Base-by-base conservation (phyloP, 2,329 filamentous ascomycete species). In the Calycina marina region DNA sequence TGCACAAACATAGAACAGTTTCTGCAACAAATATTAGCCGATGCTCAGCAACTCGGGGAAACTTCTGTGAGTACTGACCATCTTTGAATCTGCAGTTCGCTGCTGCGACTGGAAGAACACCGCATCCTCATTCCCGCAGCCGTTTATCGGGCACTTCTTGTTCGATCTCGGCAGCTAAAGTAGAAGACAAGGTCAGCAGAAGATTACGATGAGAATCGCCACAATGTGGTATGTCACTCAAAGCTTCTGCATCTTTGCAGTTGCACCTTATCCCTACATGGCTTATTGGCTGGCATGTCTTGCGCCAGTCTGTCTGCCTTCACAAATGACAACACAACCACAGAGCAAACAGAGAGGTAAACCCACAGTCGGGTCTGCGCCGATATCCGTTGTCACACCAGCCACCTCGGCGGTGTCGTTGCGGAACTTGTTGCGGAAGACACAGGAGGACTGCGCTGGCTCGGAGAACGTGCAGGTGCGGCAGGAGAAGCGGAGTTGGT, bases 101-200 rank as follows among this genome's bases (percentile, higher is more conserved):
- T 96, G 86, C 56, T 98, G 90, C 40, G 86, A 94, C 63, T 98
- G 90, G 65, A 98, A 98, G 63, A 93, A 98, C 38, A 98, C 92
- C 28, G 86, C 85, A 60, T 96, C 86, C 47, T 75, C 73, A 56
- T 90, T 80, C 44, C 71, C 69, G 65, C 92, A 98, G 46, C 20
- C n/a, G n/a, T n/a, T n/a, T n/a, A 66, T 69, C 32, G 85, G 84
- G 61, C 90, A 98, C 39, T 69, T 69, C 60, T 81, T 84, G 55
- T 84, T 82, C 49, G 84, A 77, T 50, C 86, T 78, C 43, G 90
- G 90, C 56, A 96, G 81, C 86, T 94, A 72, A 53, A 66, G 45
- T 48, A 42, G 48, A 46, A 51, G 51, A 51, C 45, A 46, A 55
- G 36, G 52, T 59, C 47, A 60, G 58, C 52, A 54, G 46, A 43